Percentiles rank a stretch among this genome's conserved stretches.
These are phyloP conservation scores for Mediolabrus comicus DNA, from an alignment of 108 stramenopile species.

Conservation along the genomic window DNA sequence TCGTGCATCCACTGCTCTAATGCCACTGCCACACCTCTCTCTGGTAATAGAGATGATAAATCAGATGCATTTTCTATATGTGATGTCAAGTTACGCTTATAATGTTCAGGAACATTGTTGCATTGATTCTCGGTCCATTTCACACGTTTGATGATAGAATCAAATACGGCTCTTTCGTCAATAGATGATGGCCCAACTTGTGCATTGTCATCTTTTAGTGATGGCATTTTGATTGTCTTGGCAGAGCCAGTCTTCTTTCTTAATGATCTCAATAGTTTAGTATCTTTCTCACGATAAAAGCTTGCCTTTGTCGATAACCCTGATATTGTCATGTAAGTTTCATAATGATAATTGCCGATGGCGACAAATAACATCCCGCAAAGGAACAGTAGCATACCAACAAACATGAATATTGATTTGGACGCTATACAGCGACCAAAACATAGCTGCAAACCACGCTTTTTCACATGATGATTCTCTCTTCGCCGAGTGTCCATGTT, in stretches of 20 bases:
- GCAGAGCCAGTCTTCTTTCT: neutral
- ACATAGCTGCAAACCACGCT: no score
- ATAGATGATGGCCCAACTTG: neutral
- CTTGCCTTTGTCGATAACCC: neutral
- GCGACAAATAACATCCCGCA: neutral
- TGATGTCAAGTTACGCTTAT: neutral
- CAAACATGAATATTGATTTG: neutral
- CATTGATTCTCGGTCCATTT: neutral
- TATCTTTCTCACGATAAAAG: neutral
- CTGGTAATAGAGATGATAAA: neutral
- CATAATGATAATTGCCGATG: neutral
- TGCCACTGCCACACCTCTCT: slow-evolving; percentile 3
- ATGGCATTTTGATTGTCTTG: neutral
- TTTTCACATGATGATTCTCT: no score
- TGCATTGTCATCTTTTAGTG: no score
- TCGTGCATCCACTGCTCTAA: neutral
- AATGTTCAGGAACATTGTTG: neutral
- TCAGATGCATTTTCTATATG: neutral
- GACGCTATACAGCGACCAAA: neutral
- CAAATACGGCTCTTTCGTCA: neutral
- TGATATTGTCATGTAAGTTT: neutral
- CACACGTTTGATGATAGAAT: neutral
- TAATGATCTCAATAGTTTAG: no score
- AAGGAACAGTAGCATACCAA: neutral
- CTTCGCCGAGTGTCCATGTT: no score